phyloP scores from a whole-genome alignment of 176 grass and related monocot species.

The Chrysopogon serrulatus region DNA sequence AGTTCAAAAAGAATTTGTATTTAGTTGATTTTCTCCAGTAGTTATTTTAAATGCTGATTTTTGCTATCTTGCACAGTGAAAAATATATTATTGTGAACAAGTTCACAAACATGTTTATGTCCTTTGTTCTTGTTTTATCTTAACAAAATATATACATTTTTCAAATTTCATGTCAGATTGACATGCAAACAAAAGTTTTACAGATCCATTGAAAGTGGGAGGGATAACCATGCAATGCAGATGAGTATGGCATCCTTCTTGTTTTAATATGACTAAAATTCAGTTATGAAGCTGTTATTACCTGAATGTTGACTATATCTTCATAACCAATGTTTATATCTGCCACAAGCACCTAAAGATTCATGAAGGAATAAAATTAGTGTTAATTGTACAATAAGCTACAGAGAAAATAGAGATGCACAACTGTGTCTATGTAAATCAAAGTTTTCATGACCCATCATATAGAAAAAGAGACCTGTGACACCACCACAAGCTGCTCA shows the following conservation, averaged over 20 bases:
- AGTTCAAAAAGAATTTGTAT: neutral
- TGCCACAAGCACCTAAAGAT: slow-evolving; percentile 81
- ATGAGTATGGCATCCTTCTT: neutral
- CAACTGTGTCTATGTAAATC: neutral
- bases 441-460: neutral
- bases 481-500: slow-evolving; percentile 90
- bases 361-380: slow-evolving; percentile 16
- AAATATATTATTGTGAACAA: neutral
- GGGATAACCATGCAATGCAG: neutral
- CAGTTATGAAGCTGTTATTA: neutral
- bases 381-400: neutral
- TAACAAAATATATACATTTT: neutral
- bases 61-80: neutral
- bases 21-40: neutral
- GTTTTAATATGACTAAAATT: neutral
- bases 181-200: neutral
- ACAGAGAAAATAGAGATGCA: neutral
- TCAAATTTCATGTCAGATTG: neutral
- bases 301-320: slow-evolving; percentile 95
- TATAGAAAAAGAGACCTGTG: slow-evolving; percentile 61
- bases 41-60: neutral
- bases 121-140: neutral
- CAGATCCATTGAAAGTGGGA: neutral
- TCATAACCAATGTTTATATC: slow-evolving; percentile 99
- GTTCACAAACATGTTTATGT: neutral